Evolutionary conservation across 257 asterid species (phyloP), one percentile per base, ranked within the genome.

Genomic region (Pogostemon cablin): DNA sequence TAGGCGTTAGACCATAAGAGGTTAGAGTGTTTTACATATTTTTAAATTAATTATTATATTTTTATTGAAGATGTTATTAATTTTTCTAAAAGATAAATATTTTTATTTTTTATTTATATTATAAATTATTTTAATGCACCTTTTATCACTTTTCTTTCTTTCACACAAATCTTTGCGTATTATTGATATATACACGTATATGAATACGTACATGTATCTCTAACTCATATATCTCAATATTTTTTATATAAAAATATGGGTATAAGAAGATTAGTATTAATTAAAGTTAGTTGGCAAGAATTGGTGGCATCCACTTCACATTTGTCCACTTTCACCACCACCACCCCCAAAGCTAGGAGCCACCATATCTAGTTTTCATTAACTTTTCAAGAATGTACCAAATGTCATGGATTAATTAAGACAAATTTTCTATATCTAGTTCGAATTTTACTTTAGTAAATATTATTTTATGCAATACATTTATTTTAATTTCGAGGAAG

Each of bases 251-350:
- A 25, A 25, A 25, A 25, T 25, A 25, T 25, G 32, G 32, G 32
- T 25, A 25, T 25, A 25, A 25, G 32, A 25, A 25, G 32, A 25
- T 25, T 25, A 25, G 32, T 25, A 71, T 71, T 25, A 38, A 9
- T 56, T 56, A 5, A 65, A 64, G 73, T 69, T 66, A 59, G 79
- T 64, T 79, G 77, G 52, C 67, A 74, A 74, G 58, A 58, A 74
- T 37, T 39, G 68, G 78, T 79, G 83, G 25, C 64, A 37, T 75
- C 83, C 80, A 79, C 73, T 56, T 75, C 72, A 75, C 41, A 6
- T 50, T 61, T 44, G 70, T 53, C 75, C 72, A 75, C 67, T 69
- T 69, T n/a, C 70, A 69, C 64, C 77, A 25, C 32, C 41, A 72
- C 40, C 59, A 41, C 57, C 81, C 78, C 53, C 43, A 73, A 69